Evolutionary conservation across 495 filamentous ascomycete genomes (phyloP).

Genomic region (Staphylotrichum tortipilum): DNA sequence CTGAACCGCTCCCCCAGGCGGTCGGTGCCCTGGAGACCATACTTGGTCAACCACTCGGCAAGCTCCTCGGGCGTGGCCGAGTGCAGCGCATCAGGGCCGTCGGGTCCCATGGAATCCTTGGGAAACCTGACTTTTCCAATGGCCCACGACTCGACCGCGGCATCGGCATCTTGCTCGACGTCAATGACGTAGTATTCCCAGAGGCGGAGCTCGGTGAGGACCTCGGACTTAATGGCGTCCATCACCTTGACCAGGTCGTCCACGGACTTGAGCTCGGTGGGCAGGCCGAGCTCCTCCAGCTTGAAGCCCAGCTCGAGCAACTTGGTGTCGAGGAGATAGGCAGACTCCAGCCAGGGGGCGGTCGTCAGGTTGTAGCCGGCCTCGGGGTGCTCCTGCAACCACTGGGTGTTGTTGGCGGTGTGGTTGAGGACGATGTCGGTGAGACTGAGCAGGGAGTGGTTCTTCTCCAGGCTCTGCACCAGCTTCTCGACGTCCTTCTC

Average conservation of each 20-base stretch:
- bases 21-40: slow-evolving; percentile 60
- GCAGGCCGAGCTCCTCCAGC: slow-evolving; percentile 58
- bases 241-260: slow-evolving; percentile 79
- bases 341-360: slow-evolving; percentile 85
- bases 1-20: slow-evolving; percentile 70
- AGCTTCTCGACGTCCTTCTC: slow-evolving; percentile 74
- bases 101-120: slow-evolving; percentile 33
- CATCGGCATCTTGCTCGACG: slow-evolving; percentile 61
- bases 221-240: slow-evolving; percentile 71
- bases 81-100: slow-evolving; percentile 39
- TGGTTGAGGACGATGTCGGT: slow-evolving; percentile 99
- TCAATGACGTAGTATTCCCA: slow-evolving; percentile 93
- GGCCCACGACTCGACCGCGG: slow-evolving; percentile 64
- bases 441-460: slow-evolving; percentile 76
- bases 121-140: slow-evolving; percentile 43
- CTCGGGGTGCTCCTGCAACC: slow-evolving; percentile 91
- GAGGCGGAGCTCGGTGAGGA: slow-evolving; percentile 63
- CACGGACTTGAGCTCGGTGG: slow-evolving; percentile 57
- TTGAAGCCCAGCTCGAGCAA: slow-evolving; percentile 68
- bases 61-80: slow-evolving; percentile 34
- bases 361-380: slow-evolving; percentile 91
- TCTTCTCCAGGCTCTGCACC: slow-evolving; percentile 71
- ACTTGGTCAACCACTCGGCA: slow-evolving; percentile 42
- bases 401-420: slow-evolving; percentile 89
- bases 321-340: slow-evolving; percentile 77